A percentile compares a stretch with the other conserved stretches of the same genome.
These are phyloP conservation scores for Pseudogymnoascus sp. DNA, from an alignment of 2,329 filamentous ascomycete genomes.

Conservation along the genomic window DNA sequence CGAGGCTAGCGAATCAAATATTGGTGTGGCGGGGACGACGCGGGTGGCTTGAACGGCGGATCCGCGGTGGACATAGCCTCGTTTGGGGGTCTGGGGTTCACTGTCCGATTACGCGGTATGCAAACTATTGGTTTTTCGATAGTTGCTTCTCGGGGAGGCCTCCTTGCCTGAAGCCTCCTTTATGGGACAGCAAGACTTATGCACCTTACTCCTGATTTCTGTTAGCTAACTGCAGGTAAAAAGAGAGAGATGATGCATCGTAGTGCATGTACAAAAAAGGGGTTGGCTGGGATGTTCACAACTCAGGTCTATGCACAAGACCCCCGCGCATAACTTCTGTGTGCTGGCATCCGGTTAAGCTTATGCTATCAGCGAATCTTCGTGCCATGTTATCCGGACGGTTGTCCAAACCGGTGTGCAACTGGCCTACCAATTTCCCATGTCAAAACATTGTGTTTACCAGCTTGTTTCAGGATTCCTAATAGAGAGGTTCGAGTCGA, in stretches of 20 bases:
- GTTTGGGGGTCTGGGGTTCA: slow-evolving; percentile 6
- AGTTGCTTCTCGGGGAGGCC: not conserved
- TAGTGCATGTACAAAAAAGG: not conserved
- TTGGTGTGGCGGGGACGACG: slow-evolving; percentile 3
- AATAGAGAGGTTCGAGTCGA: not conserved
- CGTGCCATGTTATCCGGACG: not conserved
- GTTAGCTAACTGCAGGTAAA: not conserved
- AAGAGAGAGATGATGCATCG: not conserved
- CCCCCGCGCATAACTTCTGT: not conserved
- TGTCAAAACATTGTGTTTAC: slow-evolving; percentile 1
- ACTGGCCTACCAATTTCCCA: slow-evolving; percentile 7
- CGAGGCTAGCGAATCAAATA: slow-evolving; percentile 5
- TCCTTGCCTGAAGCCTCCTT: not conserved
- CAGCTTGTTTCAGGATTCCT: not conserved
- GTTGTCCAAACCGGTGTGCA: not conserved
- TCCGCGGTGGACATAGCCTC: slow-evolving; percentile 5
- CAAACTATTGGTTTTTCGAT: not conserved
- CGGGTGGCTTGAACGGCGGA: slow-evolving; percentile 5
- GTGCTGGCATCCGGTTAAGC: slow-evolving; percentile 1
- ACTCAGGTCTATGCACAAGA: not conserved
- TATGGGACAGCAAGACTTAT: slow-evolving; percentile 2
- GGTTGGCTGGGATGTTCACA: not conserved
- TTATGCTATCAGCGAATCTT: not conserved
- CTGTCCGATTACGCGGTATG: slow-evolving; percentile 1
- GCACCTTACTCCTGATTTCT: not conserved